Evolutionary conservation across 331 rosid species (phyloP).

Genomic region (Spiraea crenata): DNA sequence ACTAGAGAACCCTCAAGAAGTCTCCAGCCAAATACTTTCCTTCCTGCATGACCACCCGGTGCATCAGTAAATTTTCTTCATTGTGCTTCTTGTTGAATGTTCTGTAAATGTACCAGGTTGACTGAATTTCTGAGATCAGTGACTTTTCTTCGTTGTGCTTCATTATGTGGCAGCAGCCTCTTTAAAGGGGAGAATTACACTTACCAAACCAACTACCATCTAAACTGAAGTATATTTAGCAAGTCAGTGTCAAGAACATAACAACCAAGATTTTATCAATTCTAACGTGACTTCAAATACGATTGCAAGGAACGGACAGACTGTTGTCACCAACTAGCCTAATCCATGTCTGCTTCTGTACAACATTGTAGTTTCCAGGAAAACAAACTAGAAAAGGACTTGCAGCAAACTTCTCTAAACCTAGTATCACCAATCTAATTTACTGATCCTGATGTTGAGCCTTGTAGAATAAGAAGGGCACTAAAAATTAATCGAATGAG

Average conservation of each 20-base stretch:
- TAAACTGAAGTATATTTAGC: background rate
- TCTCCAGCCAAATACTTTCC: slow-evolving; percentile 29
- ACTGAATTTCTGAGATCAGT: background rate
- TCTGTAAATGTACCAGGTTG: background rate
- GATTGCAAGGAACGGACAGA: background rate
- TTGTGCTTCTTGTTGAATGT: background rate
- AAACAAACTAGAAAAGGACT: background rate
- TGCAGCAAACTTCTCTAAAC: no score
- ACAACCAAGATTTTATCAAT: background rate
- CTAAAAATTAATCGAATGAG: background rate
- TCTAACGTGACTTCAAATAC: background rate
- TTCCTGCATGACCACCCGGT: slow-evolving; percentile 29
- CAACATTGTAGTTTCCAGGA: background rate
- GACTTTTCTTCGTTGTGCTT: no score
- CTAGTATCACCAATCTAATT: no score
- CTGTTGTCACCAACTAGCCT: no score
- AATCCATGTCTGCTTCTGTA: no score
- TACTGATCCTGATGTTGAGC: background rate
- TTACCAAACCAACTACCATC: no score
- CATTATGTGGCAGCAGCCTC: background rate
- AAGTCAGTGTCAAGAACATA: background rate
- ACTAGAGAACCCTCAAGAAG: slow-evolving; percentile 34
- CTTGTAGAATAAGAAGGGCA: background rate
- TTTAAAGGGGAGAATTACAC: background rate
- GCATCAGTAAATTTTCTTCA: slow-evolving; percentile 1